A percentile compares a stretch with the other conserved stretches of the same genome.
Evolutionary conservation across 2,329 filamentous ascomycete genomes (phyloP).

Genomic region (Hypoxylon sp.): DNA sequence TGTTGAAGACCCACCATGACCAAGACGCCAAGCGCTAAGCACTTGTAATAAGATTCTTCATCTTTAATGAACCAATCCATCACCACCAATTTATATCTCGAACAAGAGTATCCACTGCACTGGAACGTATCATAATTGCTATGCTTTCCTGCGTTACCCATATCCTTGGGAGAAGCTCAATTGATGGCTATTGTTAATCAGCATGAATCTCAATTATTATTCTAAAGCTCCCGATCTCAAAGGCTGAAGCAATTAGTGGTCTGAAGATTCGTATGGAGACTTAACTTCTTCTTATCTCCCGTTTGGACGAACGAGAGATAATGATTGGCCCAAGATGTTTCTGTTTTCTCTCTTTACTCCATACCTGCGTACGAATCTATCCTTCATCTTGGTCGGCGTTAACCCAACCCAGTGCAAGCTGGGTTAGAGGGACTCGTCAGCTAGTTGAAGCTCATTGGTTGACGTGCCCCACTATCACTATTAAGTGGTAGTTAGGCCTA

Average conservation of each 20-base stretch:
- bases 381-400: conserved; percentile 28
- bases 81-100: neutral
- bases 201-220: neutral
- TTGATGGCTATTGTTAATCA: neutral
- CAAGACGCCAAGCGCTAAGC: neutral
- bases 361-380: conserved; percentile 31
- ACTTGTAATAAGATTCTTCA: neutral
- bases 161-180: neutral
- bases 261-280: conserved; percentile 1
- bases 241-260: conserved; percentile 4
- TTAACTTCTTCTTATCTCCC: neutral
- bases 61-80: neutral
- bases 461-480: conserved; percentile 33
- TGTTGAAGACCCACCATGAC: neutral
- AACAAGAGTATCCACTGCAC: neutral
- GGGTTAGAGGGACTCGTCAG: conserved; percentile 54
- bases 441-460: conserved; percentile 51
- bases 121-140: neutral
- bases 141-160: neutral
- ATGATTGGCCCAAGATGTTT: conserved; percentile 14
- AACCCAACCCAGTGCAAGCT: conserved; percentile 30
- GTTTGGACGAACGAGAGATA: neutral
- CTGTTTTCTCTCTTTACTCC: conserved; percentile 17
- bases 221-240: neutral
- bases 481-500: conserved; percentile 38